Conservation (phyloP, 2,329 filamentous ascomycete genomes). For the Tolypocladium paradoxum region DNA sequence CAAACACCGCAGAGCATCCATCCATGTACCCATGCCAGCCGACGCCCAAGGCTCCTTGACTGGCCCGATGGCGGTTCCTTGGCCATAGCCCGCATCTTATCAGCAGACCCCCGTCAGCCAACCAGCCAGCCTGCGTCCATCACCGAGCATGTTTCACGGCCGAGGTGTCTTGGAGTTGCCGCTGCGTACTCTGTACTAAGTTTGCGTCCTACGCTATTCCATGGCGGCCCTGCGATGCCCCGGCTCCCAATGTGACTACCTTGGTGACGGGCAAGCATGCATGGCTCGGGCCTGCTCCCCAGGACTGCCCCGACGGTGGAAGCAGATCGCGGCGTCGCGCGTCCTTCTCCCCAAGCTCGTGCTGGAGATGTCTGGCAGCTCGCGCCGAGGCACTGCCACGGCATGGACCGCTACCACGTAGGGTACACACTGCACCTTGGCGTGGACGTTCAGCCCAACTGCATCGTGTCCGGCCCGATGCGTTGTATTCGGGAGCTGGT, state of each 20-base stretch:
- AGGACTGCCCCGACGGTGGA: not conserved
- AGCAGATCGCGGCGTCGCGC: not conserved
- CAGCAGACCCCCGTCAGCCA: not conserved
- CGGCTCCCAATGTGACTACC: not conserved
- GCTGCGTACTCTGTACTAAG: not conserved
- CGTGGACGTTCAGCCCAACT: not conserved
- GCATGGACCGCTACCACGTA: no score
- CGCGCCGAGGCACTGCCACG: not conserved
- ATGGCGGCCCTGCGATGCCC: not conserved
- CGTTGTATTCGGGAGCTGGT: not conserved
- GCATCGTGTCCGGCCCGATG: not conserved
- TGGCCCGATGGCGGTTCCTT: not conserved
- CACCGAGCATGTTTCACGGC: not conserved
- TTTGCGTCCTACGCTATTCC: not conserved
- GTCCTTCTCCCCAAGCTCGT: not conserved
- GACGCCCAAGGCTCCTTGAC: not conserved
- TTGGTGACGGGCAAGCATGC: not conserved
- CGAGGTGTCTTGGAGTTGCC: not conserved
- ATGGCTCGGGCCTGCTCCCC: not conserved
- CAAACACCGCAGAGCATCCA: not conserved
- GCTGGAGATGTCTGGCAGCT: not conserved
- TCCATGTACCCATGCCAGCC: not conserved
- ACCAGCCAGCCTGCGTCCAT: not conserved
- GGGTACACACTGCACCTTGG: not conserved
- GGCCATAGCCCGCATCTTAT: not conserved